These are phyloP conservation scores for Zygoascus ofunaensis DNA, from an alignment of 805 yeast genomes.

Conservation along the genomic window DNA sequence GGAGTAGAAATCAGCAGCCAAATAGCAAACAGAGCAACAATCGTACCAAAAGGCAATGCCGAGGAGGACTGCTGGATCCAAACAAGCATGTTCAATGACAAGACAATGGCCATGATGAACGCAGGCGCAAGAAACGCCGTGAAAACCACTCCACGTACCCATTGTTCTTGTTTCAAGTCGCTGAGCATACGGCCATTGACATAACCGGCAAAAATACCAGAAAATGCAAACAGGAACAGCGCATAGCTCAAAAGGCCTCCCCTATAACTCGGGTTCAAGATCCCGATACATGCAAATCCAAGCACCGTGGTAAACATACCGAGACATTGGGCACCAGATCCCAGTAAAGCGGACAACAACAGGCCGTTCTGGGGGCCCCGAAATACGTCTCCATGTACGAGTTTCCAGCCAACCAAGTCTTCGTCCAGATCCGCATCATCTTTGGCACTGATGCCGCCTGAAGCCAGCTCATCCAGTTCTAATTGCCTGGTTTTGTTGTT, in stretches of 20 bases:
- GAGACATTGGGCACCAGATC: conserved; percentile 67
- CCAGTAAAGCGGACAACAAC: conserved; percentile 47
- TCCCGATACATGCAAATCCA: conserved; percentile 44
- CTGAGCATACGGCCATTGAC: conserved; percentile 56
- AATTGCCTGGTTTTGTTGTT: not conserved
- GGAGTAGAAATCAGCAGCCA: conserved; percentile 67
- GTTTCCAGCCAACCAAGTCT: conserved; percentile 41
- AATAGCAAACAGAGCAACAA: conserved; percentile 47
- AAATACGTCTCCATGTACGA: conserved; percentile 45
- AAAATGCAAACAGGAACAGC: conserved; percentile 48
- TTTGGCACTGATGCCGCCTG: not conserved
- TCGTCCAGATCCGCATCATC: conserved; percentile 19
- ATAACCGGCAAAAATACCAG: conserved; percentile 70
- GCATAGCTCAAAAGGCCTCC: conserved; percentile 60
- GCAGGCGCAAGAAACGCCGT: conserved; percentile 27
- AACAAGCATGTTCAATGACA: conserved; percentile 55
- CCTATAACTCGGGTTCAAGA: conserved; percentile 55
- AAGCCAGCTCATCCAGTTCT: not conserved
- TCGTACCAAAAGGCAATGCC: conserved; percentile 72
- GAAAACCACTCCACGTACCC: conserved; percentile 26
- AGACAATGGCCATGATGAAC: conserved; percentile 39
- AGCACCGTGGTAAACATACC: conserved; percentile 53
- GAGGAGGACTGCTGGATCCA: conserved; percentile 70
- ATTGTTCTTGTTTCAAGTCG: conserved; percentile 36
- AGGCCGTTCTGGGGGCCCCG: conserved; percentile 42